These are phyloP conservation scores for Trichoderma koningiopsis DNA, from an alignment of 2,329 filamentous ascomycete genomes.

Conservation along the genomic window DNA sequence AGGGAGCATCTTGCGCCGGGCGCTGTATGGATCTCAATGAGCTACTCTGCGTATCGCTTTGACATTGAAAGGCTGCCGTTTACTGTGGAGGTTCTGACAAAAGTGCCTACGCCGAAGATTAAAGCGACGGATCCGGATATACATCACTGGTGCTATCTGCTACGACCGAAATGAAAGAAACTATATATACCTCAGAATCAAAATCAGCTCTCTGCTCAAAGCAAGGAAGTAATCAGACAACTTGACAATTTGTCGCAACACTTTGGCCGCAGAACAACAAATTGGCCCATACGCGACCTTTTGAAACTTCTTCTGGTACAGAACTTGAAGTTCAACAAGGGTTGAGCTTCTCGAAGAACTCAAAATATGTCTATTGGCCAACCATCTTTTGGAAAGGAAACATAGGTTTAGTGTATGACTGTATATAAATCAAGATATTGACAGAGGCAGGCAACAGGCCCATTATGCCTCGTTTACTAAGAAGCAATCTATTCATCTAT, in stretches of 20 bases:
- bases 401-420: background rate
- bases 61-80: conserved; percentile 44
- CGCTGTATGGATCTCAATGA: conserved; percentile 52
- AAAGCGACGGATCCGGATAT: conserved; percentile 49
- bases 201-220: background rate
- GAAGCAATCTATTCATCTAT: background rate
- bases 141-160: conserved; percentile 49
- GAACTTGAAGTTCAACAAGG: background rate
- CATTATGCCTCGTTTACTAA: background rate
- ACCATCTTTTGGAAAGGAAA: background rate
- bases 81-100: conserved; percentile 45
- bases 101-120: conserved; percentile 46
- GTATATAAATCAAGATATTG: background rate
- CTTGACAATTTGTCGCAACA: background rate
- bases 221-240: background rate
- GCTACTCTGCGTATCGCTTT: conserved; percentile 49
- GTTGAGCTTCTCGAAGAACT: background rate
- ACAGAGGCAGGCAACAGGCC: background rate
- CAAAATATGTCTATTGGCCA: background rate
- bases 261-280: background rate
- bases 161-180: conserved; percentile 38
- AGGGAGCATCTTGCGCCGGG: conserved; percentile 38
- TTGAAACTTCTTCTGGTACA: background rate
- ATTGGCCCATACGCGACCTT: background rate
- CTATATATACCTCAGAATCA: background rate